phyloP scores from a whole-genome alignment of 2,329 filamentous ascomycete genomes.

The Phaeosphaeria sp. region DNA sequence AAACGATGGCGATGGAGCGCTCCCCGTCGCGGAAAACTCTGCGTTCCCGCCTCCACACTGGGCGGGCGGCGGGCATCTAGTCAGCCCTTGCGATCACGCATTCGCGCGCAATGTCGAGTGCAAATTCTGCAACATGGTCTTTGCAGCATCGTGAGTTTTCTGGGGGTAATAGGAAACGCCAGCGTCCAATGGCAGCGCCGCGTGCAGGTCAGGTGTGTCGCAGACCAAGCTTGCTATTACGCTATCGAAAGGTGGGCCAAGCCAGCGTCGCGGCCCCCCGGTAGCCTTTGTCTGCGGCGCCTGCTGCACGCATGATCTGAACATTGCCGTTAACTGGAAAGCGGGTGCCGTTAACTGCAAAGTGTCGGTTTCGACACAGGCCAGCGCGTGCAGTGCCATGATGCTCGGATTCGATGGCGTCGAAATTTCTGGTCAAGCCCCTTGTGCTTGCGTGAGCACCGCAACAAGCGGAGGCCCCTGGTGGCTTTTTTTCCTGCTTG shows the following conservation, averaged over 20 bases:
- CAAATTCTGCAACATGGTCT: slow-evolving; percentile 4
- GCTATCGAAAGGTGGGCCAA: slow-evolving; percentile 33
- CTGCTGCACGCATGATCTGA: slow-evolving; percentile 42
- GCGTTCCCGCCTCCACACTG: slow-evolving; percentile 7
- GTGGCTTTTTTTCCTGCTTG: slow-evolving; percentile 1
- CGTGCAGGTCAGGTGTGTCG: slow-evolving; percentile 31
- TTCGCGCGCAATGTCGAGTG: slow-evolving; percentile 4
- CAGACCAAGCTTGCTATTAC: slow-evolving; percentile 34
- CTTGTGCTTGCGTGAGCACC: slow-evolving; percentile 15
- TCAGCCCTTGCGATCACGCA: slow-evolving; percentile 3
- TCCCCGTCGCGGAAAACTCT: slow-evolving; percentile 8
- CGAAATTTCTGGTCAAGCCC: slow-evolving; percentile 29
- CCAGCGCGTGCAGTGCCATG: slow-evolving; percentile 28
- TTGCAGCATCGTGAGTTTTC: slow-evolving; percentile 13
- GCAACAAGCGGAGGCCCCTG: background rate
- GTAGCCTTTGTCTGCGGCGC: slow-evolving; percentile 29
- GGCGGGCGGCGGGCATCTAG: background rate
- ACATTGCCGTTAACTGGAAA: slow-evolving; percentile 53
- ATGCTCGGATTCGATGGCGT: slow-evolving; percentile 34
- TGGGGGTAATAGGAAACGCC: slow-evolving; percentile 19
- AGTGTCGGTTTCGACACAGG: slow-evolving; percentile 31
- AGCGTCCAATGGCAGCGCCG: slow-evolving; percentile 15
- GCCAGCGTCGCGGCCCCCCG: slow-evolving; percentile 20
- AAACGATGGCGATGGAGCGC: background rate
- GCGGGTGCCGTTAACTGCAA: slow-evolving; percentile 54